Evolutionary conservation across 1,284 basidiomycete genomes (phyloP).

Genomic region (Mycosarcoma mackinlayi): DNA sequence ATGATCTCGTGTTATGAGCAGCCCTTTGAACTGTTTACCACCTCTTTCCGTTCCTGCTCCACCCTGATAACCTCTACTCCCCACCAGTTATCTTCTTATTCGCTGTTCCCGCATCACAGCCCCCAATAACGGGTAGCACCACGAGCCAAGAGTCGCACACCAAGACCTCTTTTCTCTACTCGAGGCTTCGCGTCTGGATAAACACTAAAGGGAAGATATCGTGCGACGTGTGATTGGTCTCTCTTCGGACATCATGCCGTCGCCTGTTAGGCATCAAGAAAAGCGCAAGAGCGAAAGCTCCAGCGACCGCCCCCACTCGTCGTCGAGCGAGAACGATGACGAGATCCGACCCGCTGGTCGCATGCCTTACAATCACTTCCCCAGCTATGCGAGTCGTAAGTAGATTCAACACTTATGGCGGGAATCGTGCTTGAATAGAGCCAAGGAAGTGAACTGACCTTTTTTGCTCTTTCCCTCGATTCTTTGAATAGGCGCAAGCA

Average conservation of each 20-base stretch:
- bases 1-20: too few species aligned
- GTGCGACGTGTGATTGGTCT: background rate
- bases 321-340: slow-evolving; percentile 28
- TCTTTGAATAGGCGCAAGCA: slow-evolving; percentile 21
- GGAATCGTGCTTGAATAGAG: background rate
- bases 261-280: slow-evolving; percentile 17
- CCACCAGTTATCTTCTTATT: too few species aligned
- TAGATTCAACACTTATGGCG: background rate
- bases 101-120: too few species aligned
- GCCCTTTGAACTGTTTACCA: too few species aligned
- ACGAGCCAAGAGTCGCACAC: too few species aligned
- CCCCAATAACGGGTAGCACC: too few species aligned
- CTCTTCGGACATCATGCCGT: slow-evolving; percentile 21
- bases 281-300: slow-evolving; percentile 31
- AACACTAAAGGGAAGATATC: too few species aligned
- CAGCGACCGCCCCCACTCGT: slow-evolving; percentile 30
- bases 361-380: slow-evolving; percentile 26
- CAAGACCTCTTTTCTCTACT: too few species aligned
- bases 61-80: too few species aligned
- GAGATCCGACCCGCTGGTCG: slow-evolving; percentile 24
- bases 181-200: too few species aligned
- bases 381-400: slow-evolving; percentile 31
- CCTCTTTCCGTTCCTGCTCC: too few species aligned
- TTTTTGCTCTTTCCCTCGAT: background rate
- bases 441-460: too few species aligned